Evolutionary conservation across 371 early-diverging fungal species (phyloP), one percentile per base, ranked within the genome.

Genomic region (Mortierella sp.): DNA sequence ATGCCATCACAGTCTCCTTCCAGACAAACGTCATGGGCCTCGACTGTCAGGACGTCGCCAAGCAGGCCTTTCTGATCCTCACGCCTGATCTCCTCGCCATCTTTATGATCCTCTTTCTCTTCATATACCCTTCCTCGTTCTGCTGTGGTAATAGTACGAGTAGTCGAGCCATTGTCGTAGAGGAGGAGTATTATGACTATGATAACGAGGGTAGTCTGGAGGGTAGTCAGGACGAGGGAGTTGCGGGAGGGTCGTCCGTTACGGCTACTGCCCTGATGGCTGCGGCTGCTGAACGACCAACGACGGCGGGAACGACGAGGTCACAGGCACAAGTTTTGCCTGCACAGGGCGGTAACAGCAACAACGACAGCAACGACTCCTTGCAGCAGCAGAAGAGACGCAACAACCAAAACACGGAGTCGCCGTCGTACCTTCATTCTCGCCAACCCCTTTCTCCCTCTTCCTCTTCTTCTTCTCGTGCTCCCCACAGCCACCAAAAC

Each of bases 1-100:
- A 80, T 71, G 81, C 81, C 40, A 76, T 80, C 65, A 77, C 77
- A 13, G 1, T 80, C 41, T 80, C 81, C 11, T 80, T 80, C 64
- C 74, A 77, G 53, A 37, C 66, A 68, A 80, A 77, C 26, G 81
- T 80, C 67, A 80, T 80, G 81, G 37, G 31, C 61, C 61, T 80
- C 6, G 55, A 48, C 19, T 29, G 67, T 8, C 26, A 45, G 24
- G 48, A 68, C 24, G 63, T 73, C 45, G 43, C 67, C 0, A 37
- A n/a, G 9, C 73, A 80, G 29, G 70, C 73, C 0, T 70, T 55
- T 0, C 31, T 80, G 24, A 48, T 80, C 29, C 53, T 80, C 22
- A 63, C 58, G 0, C 81, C 81, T 0, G 77, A 80, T 47, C 40
- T 80, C 29, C 41, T 81, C 29, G 74, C 81, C n/a, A 70, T 81